Conservation (phyloP, 2,329 filamentous ascomycete species). For the Atkinsonella hypoxylon region DNA sequence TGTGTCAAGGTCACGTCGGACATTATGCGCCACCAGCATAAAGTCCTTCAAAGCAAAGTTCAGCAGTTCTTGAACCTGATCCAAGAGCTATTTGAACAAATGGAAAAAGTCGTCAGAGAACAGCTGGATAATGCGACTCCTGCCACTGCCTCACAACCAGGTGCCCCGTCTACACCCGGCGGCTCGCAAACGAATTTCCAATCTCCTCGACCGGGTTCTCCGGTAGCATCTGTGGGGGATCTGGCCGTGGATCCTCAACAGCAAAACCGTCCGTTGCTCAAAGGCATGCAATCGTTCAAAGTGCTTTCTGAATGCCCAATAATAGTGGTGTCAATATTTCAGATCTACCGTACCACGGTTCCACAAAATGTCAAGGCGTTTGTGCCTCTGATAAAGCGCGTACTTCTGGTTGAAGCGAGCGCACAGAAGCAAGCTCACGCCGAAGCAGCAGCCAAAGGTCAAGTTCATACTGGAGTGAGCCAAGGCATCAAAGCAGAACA, state of each 20-base stretch:
- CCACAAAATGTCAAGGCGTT: constrained; percentile 80
- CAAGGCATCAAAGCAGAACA: constrained; percentile 71
- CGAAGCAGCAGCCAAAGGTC: constrained; percentile 67
- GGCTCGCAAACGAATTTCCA: constrained; percentile 63
- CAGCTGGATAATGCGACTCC: constrained; percentile 73
- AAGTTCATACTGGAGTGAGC: constrained; percentile 85
- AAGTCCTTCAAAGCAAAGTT: constrained; percentile 65
- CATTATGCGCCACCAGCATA: constrained; percentile 83
- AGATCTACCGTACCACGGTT: constrained; percentile 74
- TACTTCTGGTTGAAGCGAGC: constrained; percentile 77
- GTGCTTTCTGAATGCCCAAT: constrained; percentile 96
- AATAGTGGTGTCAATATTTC: constrained; percentile 96
- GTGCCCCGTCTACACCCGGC: constrained; percentile 54
- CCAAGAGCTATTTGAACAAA: constrained; percentile 88
- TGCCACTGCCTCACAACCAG: constrained; percentile 36
- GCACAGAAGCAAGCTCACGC: constrained; percentile 86
- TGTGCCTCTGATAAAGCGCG: constrained; percentile 85
- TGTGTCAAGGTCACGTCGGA: constrained; percentile 98
- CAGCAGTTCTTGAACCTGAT: constrained; percentile 87
- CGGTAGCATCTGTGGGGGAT: constrained; percentile 70
- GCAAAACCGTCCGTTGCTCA: constrained; percentile 67
- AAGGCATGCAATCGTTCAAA: constrained; percentile 98
- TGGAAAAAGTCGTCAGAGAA: constrained; percentile 88
- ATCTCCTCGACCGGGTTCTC: constrained; percentile 81
- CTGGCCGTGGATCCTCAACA: constrained; percentile 72